Base-by-base conservation (phyloP, 2,329 filamentous ascomycete genomes). In the Paraphaeosphaeria minitans region DNA sequence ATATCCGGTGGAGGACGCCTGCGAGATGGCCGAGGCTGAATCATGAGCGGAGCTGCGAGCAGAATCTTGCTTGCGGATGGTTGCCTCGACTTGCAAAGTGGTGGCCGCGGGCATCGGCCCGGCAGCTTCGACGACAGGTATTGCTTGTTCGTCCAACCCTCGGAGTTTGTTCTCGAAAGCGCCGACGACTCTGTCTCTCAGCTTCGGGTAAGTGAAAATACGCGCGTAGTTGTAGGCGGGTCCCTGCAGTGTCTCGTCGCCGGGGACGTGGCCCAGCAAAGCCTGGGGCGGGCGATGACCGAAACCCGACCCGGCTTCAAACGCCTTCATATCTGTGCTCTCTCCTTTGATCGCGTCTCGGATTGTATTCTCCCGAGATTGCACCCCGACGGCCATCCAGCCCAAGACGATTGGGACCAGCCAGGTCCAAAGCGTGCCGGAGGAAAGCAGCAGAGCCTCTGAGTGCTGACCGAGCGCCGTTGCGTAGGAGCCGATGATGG, bases 371-470 rank as follows among this genome's bases (percentile, higher is more conserved):
- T 48, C 45, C 16, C 45, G 45, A 10, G 45, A 31, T 10, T 48
- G 45, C 45, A 48, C 45, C 16, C 45, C 45, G n/a, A 31, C 45
- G 4, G 45, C 45, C 45, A 48, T 48, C 45, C 45, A 48, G n/a
- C 45, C 45, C 16, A 48, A 33, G 12, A 48, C 45, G 8, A 48
- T 8, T 8, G 45, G 45, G 14, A 48, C 24, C 27, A 48, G 8
- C 45, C 45, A 48, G 45, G 45, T 48, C 45, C 45, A 48, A 31
- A 48, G 45, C 45, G 45, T 48, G 0, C 45, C 45, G 29, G 45
- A 48, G 4, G 45, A 48, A 19, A 48, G 45, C 9, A 48, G 24
- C 29, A 48, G 24, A 16, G 45, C 45, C n/a, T 48, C 45, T 4
- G 45, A 48, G 29, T 33, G 27, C 14, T 48, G 45, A n/a, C 45